Base-by-base conservation (phyloP, 345 rosid genomes). In the Salix dunnii region DNA sequence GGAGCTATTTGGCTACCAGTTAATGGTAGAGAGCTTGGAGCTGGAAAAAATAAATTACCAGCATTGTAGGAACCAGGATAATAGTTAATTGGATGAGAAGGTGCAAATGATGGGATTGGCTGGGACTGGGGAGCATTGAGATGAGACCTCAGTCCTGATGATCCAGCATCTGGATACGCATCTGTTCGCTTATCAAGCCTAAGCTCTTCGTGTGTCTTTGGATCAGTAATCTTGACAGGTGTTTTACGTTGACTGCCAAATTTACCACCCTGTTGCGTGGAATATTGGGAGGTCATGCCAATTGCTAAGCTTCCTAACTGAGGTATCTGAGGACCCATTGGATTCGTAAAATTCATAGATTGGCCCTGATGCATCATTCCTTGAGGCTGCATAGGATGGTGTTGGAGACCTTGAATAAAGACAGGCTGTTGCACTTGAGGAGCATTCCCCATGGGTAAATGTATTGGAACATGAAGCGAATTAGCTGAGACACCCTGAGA, bases 131-230 rank as follows among this genome's bases (percentile, higher is more conserved):
- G 90, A 58, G 85, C 76, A 64, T 81, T 88, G 67, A 89, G 79
- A 83, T 89, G 94, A 33, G 89, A 80, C 80, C 95, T 91, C 38
- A 88, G 74, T 70, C 84, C 87, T 11, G 89, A 80, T 71, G 88
- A 74, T 42, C 88, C 89, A 71, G 85, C 86, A 79, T 90, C 98
- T 30, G 86, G 75, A 88, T 77, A 81, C 5, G 82, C 40, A 80
- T 92, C 96, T 43, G 91, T 80, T 38, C 90, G 88, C 74, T 89
- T 87, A 81, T 88, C 94, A 75, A 94, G 97, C 87, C 93, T 90
- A 83, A 92, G 87, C 89, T 96, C 98, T 82, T 91, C 97, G 80
- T 88, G 97, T 13, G 99, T 96, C 42, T 88, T 93, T 4, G 99
- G 98, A 84, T 96, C 94, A 78, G 97, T 94, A 67, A 96, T 94